Base-by-base conservation (phyloP, 192 early-diverging fungal genomes). In the Funneliformis mosseae region DNA sequence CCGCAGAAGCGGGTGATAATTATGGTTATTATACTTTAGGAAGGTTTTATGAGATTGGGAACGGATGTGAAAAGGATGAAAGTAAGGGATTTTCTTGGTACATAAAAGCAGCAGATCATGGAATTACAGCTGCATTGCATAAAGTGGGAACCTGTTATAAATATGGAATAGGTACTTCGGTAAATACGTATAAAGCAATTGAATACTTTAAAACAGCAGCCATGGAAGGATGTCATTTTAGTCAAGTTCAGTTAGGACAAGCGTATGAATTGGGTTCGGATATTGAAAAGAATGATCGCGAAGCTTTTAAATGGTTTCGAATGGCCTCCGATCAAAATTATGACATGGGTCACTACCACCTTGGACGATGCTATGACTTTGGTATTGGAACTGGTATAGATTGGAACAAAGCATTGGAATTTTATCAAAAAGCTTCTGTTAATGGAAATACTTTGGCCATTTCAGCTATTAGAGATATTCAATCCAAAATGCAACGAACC, bases 21-120 rank as follows among this genome's bases (percentile, higher is more conserved):
- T 86, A 94, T 21, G 95, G 93, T 16, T 91, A 94, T 48, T 95
- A 95, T 81, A 91, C 92, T 60, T 87, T 96, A 16, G 95, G 94
- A 16, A 92, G 91, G 75, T 86, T 92, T 60, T 95, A 92, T 77
- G 94, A 95, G 77, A 92, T 94, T 86, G 95, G 94, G 6, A 86
- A 92, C 28, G 95, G 95, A 1, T 55, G 50, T 11, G 18, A 7
- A 55, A 55, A 55, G 21, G 50, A 55, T 55, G 50, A 55, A 55
- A 55, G 50, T 55, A 55, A 21, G 21, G 50, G 50, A 16, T 55
- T 55, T 18, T 7, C 50, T 5, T 55, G 50, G 50, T 55, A 55
- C 18, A 7, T 55, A 55, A 55, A 55, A 55, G 50, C 50, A 5
- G 50, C 16, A 7, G 50, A 55, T 21, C 50, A 55, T 21, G 50